Percentiles rank a stretch among this genome's conserved stretches.
phyloP scores from a whole-genome alignment of 495 filamentous ascomycete genomes.

The Echria macrotheca region DNA sequence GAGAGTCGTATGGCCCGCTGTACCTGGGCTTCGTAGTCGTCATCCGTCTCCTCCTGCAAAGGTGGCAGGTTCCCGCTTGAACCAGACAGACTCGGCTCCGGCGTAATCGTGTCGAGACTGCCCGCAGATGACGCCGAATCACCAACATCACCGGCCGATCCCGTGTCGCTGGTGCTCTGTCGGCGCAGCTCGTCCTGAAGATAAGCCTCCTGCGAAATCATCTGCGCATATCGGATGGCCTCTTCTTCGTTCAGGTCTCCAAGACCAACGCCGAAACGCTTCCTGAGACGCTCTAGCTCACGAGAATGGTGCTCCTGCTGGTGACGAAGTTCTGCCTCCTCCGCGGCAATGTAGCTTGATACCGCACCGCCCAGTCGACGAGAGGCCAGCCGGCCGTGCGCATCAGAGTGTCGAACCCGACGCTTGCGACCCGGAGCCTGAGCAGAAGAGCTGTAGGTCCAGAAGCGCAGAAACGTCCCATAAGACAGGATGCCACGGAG shows the following conservation, averaged over 20 bases:
- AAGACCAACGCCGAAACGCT: slow-evolving; percentile 75
- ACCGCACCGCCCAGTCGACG: slow-evolving; percentile 37
- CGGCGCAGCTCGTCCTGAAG: slow-evolving; percentile 55
- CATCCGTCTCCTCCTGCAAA: slow-evolving; percentile 45
- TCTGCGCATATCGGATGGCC: slow-evolving; percentile 77
- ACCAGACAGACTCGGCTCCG: slow-evolving; percentile 44
- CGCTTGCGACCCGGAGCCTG: slow-evolving; percentile 41
- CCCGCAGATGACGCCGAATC: slow-evolving; percentile 44
- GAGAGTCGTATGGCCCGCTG: slow-evolving; percentile 77
- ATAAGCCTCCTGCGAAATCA: slow-evolving; percentile 79
- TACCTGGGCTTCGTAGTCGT: slow-evolving; percentile 66
- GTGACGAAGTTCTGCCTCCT: slow-evolving; percentile 70
- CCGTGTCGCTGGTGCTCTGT: slow-evolving; percentile 45
- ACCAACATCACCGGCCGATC: slow-evolving; percentile 40
- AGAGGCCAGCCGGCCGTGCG: slow-evolving; percentile 34
- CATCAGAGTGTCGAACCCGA: slow-evolving; percentile 37
- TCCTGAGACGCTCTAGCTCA: slow-evolving; percentile 62
- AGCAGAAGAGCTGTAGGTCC: slow-evolving; percentile 78
- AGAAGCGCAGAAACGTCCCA: slow-evolving; percentile 82
- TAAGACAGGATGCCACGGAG: slow-evolving; percentile 90
- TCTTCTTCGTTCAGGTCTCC: slow-evolving; percentile 82
- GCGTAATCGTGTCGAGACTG: slow-evolving; percentile 45
- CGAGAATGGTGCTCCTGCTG: slow-evolving; percentile 53
- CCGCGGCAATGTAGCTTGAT: slow-evolving; percentile 74
- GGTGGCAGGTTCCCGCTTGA: slow-evolving; percentile 25